These are phyloP conservation scores for Tetrahymena malaccensis DNA, from an alignment of 73 alveolate genomes.

Conservation along the genomic window DNA sequence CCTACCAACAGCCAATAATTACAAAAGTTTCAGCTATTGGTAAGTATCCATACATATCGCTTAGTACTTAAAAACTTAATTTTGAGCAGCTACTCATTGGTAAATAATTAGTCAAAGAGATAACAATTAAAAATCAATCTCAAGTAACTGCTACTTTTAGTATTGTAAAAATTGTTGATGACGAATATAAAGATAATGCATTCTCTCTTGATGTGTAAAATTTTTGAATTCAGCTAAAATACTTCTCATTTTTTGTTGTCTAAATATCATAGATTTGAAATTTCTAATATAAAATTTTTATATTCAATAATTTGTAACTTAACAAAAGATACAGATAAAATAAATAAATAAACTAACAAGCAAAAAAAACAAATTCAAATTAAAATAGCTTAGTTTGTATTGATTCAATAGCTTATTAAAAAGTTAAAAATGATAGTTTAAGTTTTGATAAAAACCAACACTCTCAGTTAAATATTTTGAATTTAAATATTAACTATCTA, in stretches of 20 bases:
- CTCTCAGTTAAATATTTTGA: no score
- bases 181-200: slow-evolving; percentile 84
- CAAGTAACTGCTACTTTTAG: slow-evolving; percentile 80
- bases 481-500: no score
- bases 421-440: no score
- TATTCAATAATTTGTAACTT: neutral
- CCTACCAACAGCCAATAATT: neutral
- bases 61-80: slow-evolving; percentile 73
- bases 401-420: neutral
- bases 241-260: no score
- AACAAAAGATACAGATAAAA: neutral
- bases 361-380: neutral
- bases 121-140: slow-evolving; percentile 76
- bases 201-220: slow-evolving; percentile 61
- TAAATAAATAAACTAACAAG: no score
- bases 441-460: no score
- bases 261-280: no score
- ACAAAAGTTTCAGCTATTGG: neutral
- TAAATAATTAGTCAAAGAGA: slow-evolving; percentile 71
- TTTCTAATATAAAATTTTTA: neutral
- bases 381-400: neutral
- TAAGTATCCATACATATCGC: slow-evolving; percentile 71
- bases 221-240: neutral
- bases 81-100: slow-evolving; percentile 82
- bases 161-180: slow-evolving; percentile 77